These are phyloP conservation scores for Melastoma candidum DNA, from an alignment of 441 rosid species.

Conservation along the genomic window DNA sequence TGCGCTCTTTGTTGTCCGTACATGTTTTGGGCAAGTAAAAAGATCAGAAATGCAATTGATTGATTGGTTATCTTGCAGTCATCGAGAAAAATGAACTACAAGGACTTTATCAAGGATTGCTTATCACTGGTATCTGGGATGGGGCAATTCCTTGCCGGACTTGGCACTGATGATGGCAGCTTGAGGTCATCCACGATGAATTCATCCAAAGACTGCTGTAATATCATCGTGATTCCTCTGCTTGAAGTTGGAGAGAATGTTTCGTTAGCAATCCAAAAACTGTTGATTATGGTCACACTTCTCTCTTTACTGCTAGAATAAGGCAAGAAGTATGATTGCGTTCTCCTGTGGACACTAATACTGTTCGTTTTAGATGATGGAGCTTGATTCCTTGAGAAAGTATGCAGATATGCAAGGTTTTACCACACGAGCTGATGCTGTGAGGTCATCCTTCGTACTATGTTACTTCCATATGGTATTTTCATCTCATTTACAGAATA, in stretches of 20 bases:
- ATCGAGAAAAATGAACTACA: conserved; percentile 65
- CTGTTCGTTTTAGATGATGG: conserved; percentile 48
- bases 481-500: conserved; percentile 3
- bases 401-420: conserved; percentile 46
- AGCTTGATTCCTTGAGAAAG: conserved; percentile 65
- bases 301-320: neutral
- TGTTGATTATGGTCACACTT: conserved; percentile 41
- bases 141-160: conserved; percentile 22
- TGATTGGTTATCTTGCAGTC: conserved; percentile 34
- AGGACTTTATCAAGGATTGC: conserved; percentile 52
- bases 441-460: conserved; percentile 36
- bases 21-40: conserved; percentile 1
- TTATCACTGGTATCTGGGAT: conserved; percentile 44
- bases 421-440: conserved; percentile 64
- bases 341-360: neutral
- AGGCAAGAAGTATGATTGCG: neutral
- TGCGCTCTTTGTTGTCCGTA: neutral
- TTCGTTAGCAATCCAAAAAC: conserved; percentile 42
- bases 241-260: conserved; percentile 38
- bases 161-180: conserved; percentile 3
- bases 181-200: conserved; percentile 16
- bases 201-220: conserved; percentile 18
- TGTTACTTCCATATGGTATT: conserved; percentile 8
- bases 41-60: neutral
- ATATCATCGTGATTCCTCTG: conserved; percentile 28